phyloP scores from a whole-genome alignment of 176 grass and related monocot genomes.

The Elymus sibiricus region DNA sequence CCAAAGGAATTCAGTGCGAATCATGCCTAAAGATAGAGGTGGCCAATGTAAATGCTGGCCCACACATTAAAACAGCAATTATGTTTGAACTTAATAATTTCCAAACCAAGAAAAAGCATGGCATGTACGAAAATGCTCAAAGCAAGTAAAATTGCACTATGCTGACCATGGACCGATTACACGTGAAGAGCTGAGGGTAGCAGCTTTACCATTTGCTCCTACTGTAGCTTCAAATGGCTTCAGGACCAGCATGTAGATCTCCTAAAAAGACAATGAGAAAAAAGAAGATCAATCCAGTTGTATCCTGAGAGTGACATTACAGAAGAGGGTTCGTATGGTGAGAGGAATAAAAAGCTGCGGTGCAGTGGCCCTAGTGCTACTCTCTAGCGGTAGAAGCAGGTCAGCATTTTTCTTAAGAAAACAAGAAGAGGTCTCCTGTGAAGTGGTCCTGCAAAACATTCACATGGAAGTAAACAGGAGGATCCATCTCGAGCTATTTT shows the following conservation, averaged over 20 bases:
- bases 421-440: slow-evolving; percentile 10
- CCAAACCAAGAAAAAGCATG: neutral
- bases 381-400: neutral
- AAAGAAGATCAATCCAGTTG: neutral
- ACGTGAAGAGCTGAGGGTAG: neutral
- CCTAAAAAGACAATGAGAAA: neutral
- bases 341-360: slow-evolving; percentile 15
- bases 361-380: neutral
- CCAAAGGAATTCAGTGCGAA: slow-evolving; percentile 1
- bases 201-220: slow-evolving; percentile 16
- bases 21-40: neutral
- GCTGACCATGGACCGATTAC: neutral
- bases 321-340: slow-evolving; percentile 13
- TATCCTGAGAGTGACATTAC: slow-evolving; percentile 34
- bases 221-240: slow-evolving; percentile 30
- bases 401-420: slow-evolving; percentile 30
- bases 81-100: slow-evolving; percentile 18
- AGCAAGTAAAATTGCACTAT: slow-evolving; percentile 15
- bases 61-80: neutral
- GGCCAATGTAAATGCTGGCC: neutral
- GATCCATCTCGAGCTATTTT: slow-evolving; percentile 32
- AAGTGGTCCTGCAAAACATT: slow-evolving; percentile 28
- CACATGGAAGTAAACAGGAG: slow-evolving; percentile 36
- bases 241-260: slow-evolving; percentile 18
- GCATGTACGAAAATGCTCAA: neutral